Evolutionary conservation across 331 rosid species (phyloP).

Genomic region (Phaseolus coccineus): DNA sequence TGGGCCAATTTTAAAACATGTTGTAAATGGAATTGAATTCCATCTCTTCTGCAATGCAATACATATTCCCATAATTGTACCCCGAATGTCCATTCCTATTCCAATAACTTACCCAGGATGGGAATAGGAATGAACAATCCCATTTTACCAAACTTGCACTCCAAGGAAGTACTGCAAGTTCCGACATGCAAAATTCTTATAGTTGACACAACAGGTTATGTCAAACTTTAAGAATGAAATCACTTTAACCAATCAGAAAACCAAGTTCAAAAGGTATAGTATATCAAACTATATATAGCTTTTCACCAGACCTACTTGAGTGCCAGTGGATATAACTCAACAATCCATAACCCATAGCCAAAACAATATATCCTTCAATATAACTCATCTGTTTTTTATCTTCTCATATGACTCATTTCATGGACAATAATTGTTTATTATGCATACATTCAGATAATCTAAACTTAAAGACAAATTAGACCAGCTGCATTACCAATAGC

Average conservation of each 20-base stretch:
- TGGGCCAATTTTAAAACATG: not conserved
- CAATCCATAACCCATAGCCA: conserved; percentile 19
- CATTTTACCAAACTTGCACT: not conserved
- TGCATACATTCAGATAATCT: conserved; percentile 24
- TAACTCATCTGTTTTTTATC: conserved; percentile 1
- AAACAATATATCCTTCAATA: conserved; percentile 10
- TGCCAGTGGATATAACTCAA: not conserved
- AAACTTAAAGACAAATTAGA: conserved; percentile 25
- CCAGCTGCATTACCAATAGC: conserved; percentile 83
- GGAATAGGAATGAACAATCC: not conserved
- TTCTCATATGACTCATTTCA: conserved; percentile 9
- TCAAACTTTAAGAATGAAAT: conserved; percentile 25
- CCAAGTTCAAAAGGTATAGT: not conserved
- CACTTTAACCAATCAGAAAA: conserved; percentile 18
- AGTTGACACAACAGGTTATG: conserved; percentile 18
- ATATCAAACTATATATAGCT: not conserved
- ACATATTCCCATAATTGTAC: conserved; percentile 1
- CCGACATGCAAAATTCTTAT: not conserved
- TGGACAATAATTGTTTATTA: conserved; percentile 24
- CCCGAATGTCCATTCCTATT: not conserved
- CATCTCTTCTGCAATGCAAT: conserved; percentile 1
- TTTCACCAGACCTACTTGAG: conserved; percentile 3
- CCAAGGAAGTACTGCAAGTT: conserved; percentile 18
- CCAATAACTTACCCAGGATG: not conserved
- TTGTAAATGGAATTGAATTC: not conserved